These are phyloP conservation scores for Porphyrellus cyaneotinctus DNA, from an alignment of 768 basidiomycete species.

Conservation along the genomic window DNA sequence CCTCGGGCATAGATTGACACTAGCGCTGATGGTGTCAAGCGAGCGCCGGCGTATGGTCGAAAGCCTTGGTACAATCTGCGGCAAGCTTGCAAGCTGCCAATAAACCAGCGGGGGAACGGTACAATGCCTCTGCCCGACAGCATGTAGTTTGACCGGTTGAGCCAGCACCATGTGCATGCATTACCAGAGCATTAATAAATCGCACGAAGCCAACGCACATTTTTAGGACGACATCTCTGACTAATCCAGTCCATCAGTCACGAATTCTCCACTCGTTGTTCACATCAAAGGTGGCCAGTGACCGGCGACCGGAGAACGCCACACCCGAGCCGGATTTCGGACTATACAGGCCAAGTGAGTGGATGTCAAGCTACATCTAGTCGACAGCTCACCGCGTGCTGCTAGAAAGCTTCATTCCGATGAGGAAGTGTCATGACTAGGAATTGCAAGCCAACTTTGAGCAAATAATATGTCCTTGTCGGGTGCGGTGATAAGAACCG, in stretches of 20 bases:
- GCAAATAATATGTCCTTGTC: slow-evolving; percentile 20
- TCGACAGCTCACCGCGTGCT: background rate
- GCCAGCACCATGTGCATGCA: slow-evolving; percentile 6
- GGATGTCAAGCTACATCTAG: background rate
- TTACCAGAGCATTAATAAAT: slow-evolving; percentile 21
- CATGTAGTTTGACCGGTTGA: background rate
- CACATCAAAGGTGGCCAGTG: slow-evolving; percentile 6
- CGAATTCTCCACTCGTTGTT: slow-evolving; percentile 4
- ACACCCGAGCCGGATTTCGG: slow-evolving; percentile 5
- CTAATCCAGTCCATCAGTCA: slow-evolving; percentile 15
- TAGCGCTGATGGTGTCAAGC: slow-evolving; percentile 1
- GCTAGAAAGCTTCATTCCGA: background rate
- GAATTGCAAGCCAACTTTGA: background rate
- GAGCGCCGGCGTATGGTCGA: background rate
- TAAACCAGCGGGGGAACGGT: background rate
- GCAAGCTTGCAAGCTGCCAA: background rate
- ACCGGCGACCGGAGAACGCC: slow-evolving; percentile 20
- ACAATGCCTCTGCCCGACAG: background rate
- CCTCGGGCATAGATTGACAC: background rate
- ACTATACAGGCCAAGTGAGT: background rate
- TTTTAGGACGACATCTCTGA: slow-evolving; percentile 15
- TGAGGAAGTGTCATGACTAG: slow-evolving; percentile 4
- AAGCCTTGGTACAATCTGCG: background rate
- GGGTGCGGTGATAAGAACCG: slow-evolving; percentile 8
- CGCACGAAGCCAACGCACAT: slow-evolving; percentile 19